Evolutionary conservation across 2,329 filamentous ascomycete genomes (phyloP), one percentile per base, ranked within the genome.

Genomic region (Pestalotiopsis sp.): DNA sequence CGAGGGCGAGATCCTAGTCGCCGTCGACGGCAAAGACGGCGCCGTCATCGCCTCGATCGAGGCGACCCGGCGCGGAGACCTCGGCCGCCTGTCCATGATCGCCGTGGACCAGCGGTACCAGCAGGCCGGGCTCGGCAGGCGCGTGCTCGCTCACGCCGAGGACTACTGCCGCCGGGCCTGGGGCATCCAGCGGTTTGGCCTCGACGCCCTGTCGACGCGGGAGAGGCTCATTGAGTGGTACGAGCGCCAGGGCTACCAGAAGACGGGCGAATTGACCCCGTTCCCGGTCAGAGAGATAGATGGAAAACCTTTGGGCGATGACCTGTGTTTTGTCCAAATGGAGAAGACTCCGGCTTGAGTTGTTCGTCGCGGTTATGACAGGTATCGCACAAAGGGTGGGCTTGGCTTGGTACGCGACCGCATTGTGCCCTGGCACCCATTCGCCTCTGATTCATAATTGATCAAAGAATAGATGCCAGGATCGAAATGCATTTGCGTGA

Each of bases 161-260:
- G 71, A 69, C 12, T 79, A 80, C 70, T 80, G 79, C 0, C 74
- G 72, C 38, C 68, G 73, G 59, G 71, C 71, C 61, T 81, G 80
- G 76, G 79, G 78, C 0, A 77, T 76, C 0, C 38, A 56, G 1
- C 73, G 70, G 66, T 74, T 87, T 75, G 83, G 84, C 71, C 82
- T 87, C 81, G 73, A 69, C 7, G 84, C 85, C 49, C 81, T 86
- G 40, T 82, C 78, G 78, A 75, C 75, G 14, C 73, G 85, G 12
- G 69, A 76, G 0, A 84, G 85, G 73, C 74, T 87, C 59, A 81
- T 86, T 60, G 73, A 76, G 20, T 87, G 83, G 81, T 87, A 86
- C 67, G 60, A 78, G 7, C 74, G 83, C 4, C 73, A 82, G 25
- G 85, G 85, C 0, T 87, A 85, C 66, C 41, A 25, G 20, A 71